Percentiles rank a stretch among this genome's conserved stretches.
Conservation (phyloP, 768 basidiomycete species). For the Trametes gibbosa region DNA sequence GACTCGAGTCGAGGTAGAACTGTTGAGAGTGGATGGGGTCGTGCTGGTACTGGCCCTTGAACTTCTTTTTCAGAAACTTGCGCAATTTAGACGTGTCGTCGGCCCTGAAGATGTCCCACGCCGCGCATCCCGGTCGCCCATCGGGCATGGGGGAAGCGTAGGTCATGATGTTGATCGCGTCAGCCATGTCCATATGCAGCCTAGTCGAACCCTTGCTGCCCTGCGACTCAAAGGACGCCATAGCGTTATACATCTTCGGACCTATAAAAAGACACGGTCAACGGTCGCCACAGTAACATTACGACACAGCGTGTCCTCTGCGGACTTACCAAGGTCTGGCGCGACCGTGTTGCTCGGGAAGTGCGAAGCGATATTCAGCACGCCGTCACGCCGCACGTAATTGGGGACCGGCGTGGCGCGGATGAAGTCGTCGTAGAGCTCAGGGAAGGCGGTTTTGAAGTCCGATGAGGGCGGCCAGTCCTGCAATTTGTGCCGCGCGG, state of each 20-base stretch:
- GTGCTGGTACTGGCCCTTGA: slow-evolving; percentile 49
- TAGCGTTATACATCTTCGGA: slow-evolving; percentile 94
- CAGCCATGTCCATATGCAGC: slow-evolving; percentile 93
- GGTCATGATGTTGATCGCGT: slow-evolving; percentile 89
- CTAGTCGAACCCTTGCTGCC: slow-evolving; percentile 84
- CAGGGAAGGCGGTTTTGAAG: slow-evolving; percentile 80
- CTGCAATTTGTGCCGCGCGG: slow-evolving; percentile 36
- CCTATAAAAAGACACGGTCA: slow-evolving; percentile 41
- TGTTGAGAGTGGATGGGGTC: slow-evolving; percentile 93
- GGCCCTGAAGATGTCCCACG: slow-evolving; percentile 88
- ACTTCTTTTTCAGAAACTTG: slow-evolving; percentile 65
- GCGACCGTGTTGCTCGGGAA: slow-evolving; percentile 77
- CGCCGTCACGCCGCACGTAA: slow-evolving; percentile 89
- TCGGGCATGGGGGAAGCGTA: slow-evolving; percentile 60
- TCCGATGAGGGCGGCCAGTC: slow-evolving; percentile 93
- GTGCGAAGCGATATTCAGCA: slow-evolving; percentile 85
- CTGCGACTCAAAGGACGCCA: slow-evolving; percentile 61
- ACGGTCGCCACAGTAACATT: not conserved
- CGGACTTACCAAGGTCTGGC: slow-evolving; percentile 69
- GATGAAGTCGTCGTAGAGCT: slow-evolving; percentile 83
- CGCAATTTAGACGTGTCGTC: slow-evolving; percentile 80
- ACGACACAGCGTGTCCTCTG: slow-evolving; percentile 10
- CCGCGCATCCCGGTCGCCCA: slow-evolving; percentile 69
- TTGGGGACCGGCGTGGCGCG: slow-evolving; percentile 82
- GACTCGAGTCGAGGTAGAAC: slow-evolving; percentile 72